Base-by-base conservation (phyloP, 1,139 yeast genomes). In the Kazachstania sp. region DNA sequence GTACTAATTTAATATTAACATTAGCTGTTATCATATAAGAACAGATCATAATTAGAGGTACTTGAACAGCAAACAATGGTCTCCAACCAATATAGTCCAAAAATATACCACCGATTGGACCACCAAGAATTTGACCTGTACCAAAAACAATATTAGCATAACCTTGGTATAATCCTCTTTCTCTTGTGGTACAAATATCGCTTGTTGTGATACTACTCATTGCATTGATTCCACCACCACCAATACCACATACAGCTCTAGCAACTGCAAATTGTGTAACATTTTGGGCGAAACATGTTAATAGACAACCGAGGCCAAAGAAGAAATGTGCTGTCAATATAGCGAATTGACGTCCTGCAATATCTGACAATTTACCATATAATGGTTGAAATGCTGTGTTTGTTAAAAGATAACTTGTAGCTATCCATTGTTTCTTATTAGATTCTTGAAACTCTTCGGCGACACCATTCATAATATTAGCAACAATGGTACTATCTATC, bases 81-180 rank as follows among this genome's bases (percentile, higher is more conserved):
- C 86, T 77, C 96, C 97, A 88, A 8, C 95, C 95, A 54, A 79
- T 72, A n/a, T 66, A 60, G 49, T 81, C 86, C 20, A 90, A 77
- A 31, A 86, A 68, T 31, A 81, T 54, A 15, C 96, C 96, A 42
- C 96, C 86, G 40, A 79, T 58, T 0, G 81, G 75, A 11, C 88
- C 92, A 29, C 92, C 90, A 6, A 79, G 67, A 34, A 84, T 79
- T 34, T 85, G 81, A 3, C 92, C 88, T 30, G 76, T 57, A 7
- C 86, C 86, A 55, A 69, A 79, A 32, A 78, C 78, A 39, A 82
- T 70, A 56, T 79, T 82, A 18, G 84, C 86, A 47, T 78, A 63
- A 2, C 79, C 79, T 60, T 74, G 75, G 55, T 69, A 75, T 20
- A 71, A 59, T 12, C 79, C 78, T 48, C 80, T 64, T 36, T 74